A percentile compares a stretch with the other conserved stretches of the same genome.
These are phyloP conservation scores for Tulasnella sp. DNA, from an alignment of 768 basidiomycete species.

Conservation along the genomic window DNA sequence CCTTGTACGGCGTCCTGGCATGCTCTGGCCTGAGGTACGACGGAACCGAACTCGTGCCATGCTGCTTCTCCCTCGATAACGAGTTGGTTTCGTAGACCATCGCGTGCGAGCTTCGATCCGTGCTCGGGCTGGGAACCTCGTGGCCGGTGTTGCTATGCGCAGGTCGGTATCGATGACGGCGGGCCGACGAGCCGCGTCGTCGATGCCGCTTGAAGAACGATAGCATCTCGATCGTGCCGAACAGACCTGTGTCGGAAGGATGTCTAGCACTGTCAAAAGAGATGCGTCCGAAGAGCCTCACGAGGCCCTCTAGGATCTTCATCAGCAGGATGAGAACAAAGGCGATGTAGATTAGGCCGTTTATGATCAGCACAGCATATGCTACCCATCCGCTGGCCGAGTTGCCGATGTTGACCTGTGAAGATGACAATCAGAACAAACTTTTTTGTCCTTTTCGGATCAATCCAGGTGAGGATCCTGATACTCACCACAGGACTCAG, in stretches of 20 bases:
- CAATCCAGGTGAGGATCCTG: slow-evolving; percentile 3
- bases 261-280: slow-evolving; percentile 78
- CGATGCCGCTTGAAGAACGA: slow-evolving; percentile 50
- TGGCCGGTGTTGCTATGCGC: slow-evolving; percentile 23
- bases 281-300: slow-evolving; percentile 63
- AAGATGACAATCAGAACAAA: slow-evolving; percentile 15
- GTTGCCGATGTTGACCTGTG: slow-evolving; percentile 75
- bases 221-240: slow-evolving; percentile 66
- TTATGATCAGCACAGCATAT: slow-evolving; percentile 79
- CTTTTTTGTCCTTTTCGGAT: too few species aligned
- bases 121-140: slow-evolving; percentile 23
- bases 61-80: slow-evolving; percentile 19
- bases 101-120: slow-evolving; percentile 11
- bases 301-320: slow-evolving; percentile 74
- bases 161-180: slow-evolving; percentile 25
- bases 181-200: slow-evolving; percentile 22
- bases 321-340: slow-evolving; percentile 68
- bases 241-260: slow-evolving; percentile 72
- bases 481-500: slow-evolving; percentile 71
- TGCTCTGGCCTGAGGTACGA: slow-evolving; percentile 73
- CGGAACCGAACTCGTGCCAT: slow-evolving; percentile 32
- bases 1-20: slow-evolving; percentile 59
- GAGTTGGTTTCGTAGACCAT: slow-evolving; percentile 7
- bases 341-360: slow-evolving; percentile 69
- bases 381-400: slow-evolving; percentile 87